These are phyloP conservation scores for Sparassis latifolia DNA, from an alignment of 1,284 basidiomycete species.

Conservation along the genomic window DNA sequence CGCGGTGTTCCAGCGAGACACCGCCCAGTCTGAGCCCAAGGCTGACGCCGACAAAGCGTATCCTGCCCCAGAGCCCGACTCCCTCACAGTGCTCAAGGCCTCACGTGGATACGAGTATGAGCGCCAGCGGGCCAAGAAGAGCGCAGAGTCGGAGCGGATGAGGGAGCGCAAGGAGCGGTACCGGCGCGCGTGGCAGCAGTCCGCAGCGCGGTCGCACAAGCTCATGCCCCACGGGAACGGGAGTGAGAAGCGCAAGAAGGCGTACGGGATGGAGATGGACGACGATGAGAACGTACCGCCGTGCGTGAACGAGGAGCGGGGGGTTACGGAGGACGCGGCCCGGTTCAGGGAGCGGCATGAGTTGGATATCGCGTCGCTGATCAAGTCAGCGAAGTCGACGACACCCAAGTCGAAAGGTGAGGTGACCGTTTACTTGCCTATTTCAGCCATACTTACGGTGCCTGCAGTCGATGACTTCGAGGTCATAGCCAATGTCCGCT, in stretches of 20 bases:
- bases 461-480: constrained; percentile 40
- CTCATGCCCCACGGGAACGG: neutral
- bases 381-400: constrained; percentile 30
- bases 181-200: constrained; percentile 5
- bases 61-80: neutral
- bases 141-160: constrained; percentile 30
- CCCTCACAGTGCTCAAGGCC: constrained; percentile 30
- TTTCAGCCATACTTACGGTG: neutral
- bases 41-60: neutral
- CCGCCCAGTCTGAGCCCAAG: neutral
- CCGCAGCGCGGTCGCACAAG: neutral
- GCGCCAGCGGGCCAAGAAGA: constrained; percentile 39
- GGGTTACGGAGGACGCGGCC: constrained; percentile 6
- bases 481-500: constrained; percentile 40
- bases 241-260: neutral
- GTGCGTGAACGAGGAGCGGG: neutral
- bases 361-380: constrained; percentile 39
- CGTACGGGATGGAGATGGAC: neutral
- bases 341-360: constrained; percentile 14
- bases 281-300: neutral
- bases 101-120: constrained; percentile 41
- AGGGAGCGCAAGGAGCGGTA: constrained; percentile 30
- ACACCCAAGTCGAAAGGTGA: constrained; percentile 32
- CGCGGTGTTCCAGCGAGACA: neutral
- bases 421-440: neutral